phyloP scores from a whole-genome alignment of 2,329 filamentous ascomycete species.

The Ophiostoma piceae region DNA sequence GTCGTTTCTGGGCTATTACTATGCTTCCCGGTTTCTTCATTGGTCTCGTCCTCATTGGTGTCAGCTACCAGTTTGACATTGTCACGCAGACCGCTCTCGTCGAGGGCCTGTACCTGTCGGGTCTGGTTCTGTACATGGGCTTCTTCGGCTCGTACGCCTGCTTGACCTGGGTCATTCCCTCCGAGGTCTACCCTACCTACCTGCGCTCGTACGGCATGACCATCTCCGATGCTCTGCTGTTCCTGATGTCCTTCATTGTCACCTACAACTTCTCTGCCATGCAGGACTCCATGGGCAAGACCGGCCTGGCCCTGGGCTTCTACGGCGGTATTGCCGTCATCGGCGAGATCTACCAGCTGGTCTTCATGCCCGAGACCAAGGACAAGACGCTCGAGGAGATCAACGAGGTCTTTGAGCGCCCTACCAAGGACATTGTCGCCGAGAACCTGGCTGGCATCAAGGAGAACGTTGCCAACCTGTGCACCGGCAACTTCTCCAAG shows the following conservation, averaged over 20 bases:
- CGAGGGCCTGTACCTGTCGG: conserved; percentile 59
- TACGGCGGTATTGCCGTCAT: conserved; percentile 68
- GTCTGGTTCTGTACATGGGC: conserved; percentile 62
- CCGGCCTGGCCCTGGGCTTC: conserved; percentile 63
- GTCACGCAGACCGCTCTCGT: conserved; percentile 43
- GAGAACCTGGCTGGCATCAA: conserved; percentile 20
- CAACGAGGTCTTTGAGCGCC: conserved; percentile 47
- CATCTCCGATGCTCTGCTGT: conserved; percentile 61
- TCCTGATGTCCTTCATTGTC: conserved; percentile 66
- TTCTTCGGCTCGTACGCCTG: conserved; percentile 64
- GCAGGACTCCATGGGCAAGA: conserved; percentile 61
- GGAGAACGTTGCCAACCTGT: conserved; percentile 18
- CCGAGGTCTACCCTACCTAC: conserved; percentile 68
- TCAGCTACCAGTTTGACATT: conserved; percentile 54
- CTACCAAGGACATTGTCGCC: conserved; percentile 26
- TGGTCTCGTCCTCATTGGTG: conserved; percentile 61
- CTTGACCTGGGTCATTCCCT: conserved; percentile 61
- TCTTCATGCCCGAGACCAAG: conserved; percentile 69
- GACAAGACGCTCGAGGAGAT: conserved; percentile 49
- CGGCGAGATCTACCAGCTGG: conserved; percentile 65
- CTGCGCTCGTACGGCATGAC: conserved; percentile 70
- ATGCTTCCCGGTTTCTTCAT: conserved; percentile 70
- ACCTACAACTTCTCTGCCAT: conserved; percentile 71
- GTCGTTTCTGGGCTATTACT: conserved; percentile 67
- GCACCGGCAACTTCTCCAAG: conserved; percentile 12